A percentile compares a stretch with the other conserved stretches of the same genome.
phyloP scores from a whole-genome alignment of 495 filamentous ascomycete genomes.

The Tuber umbilicatum region DNA sequence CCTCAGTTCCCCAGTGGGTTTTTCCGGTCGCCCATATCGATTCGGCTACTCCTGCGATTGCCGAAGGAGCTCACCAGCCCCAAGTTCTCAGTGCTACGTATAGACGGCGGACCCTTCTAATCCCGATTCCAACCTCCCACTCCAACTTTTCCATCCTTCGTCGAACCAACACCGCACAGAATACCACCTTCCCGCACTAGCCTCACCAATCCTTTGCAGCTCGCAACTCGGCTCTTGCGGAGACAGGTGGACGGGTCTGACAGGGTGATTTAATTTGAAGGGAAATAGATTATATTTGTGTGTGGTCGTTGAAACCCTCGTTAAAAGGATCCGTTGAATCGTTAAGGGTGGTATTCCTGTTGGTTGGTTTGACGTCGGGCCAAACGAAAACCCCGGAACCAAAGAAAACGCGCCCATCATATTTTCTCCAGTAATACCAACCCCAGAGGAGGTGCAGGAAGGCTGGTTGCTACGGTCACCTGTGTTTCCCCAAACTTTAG shows the following conservation, averaged over 20 bases:
- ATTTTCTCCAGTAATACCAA: constrained; percentile 32
- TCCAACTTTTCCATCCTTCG: constrained; percentile 9
- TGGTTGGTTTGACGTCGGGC: constrained; percentile 2
- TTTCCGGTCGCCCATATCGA: constrained; percentile 28
- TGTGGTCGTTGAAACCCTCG: not conserved
- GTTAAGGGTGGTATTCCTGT: not conserved
- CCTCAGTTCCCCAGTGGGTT: not conserved
- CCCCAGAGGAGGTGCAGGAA: constrained; percentile 27
- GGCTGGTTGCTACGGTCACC: constrained; percentile 13
- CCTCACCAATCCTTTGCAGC: constrained; percentile 17
- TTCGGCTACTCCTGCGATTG: constrained; percentile 29
- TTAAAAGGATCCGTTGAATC: not conserved
- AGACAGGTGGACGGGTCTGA: constrained; percentile 32
- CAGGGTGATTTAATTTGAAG: constrained; percentile 1
- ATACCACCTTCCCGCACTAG: constrained; percentile 10
- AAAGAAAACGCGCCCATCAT: constrained; percentile 29
- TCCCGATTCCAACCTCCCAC: not conserved
- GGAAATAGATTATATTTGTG: not conserved
- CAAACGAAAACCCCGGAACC: constrained; percentile 7
- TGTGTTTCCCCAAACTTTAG: not conserved
- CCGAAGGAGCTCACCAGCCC: constrained; percentile 24
- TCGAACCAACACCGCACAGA: constrained; percentile 13
- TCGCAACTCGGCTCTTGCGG: constrained; percentile 8
- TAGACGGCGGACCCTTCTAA: constrained; percentile 11
- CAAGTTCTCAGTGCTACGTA: constrained; percentile 20